These are phyloP conservation scores for Curvularia sp. DNA, from an alignment of 2,329 filamentous ascomycete species.

Conservation along the genomic window DNA sequence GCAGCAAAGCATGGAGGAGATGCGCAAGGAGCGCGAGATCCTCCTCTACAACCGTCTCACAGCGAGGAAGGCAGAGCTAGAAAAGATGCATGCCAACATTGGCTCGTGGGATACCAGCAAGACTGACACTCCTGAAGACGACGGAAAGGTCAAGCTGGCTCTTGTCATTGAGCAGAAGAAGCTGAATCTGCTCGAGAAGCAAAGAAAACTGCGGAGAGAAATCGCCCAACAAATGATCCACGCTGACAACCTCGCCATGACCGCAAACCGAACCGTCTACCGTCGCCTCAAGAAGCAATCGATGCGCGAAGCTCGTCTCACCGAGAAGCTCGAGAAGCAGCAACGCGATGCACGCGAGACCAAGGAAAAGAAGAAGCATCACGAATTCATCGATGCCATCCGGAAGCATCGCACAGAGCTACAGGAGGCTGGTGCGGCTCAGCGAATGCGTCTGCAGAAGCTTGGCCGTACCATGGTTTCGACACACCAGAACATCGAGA, in stretches of 20 bases:
- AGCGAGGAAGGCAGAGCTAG: conserved; percentile 83
- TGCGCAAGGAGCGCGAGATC: conserved; percentile 85
- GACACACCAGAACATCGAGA: conserved; percentile 96
- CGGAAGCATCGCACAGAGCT: conserved; percentile 83
- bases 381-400: conserved; percentile 88
- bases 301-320: conserved; percentile 92
- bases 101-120: conserved; percentile 82
- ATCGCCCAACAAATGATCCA: conserved; percentile 92
- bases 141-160: conserved; percentile 82
- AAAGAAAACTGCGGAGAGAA: conserved; percentile 82
- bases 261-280: conserved; percentile 88
- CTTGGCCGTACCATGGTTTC: conserved; percentile 86
- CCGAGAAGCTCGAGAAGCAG: conserved; percentile 98
- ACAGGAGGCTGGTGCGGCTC: conserved; percentile 68
- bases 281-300: conserved; percentile 97
- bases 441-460: conserved; percentile 80
- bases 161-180: conserved; percentile 96
- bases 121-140: conserved; percentile 71
- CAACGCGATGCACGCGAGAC: conserved; percentile 95
- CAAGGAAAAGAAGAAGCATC: conserved; percentile 97
- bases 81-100: conserved; percentile 82
- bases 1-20: conserved; percentile 53
- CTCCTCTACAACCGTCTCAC: conserved; percentile 90
- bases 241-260: conserved; percentile 96
- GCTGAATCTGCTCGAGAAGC: conserved; percentile 84